phyloP scores from a whole-genome alignment of 441 rosid species.

The Viola pubescens region DNA sequence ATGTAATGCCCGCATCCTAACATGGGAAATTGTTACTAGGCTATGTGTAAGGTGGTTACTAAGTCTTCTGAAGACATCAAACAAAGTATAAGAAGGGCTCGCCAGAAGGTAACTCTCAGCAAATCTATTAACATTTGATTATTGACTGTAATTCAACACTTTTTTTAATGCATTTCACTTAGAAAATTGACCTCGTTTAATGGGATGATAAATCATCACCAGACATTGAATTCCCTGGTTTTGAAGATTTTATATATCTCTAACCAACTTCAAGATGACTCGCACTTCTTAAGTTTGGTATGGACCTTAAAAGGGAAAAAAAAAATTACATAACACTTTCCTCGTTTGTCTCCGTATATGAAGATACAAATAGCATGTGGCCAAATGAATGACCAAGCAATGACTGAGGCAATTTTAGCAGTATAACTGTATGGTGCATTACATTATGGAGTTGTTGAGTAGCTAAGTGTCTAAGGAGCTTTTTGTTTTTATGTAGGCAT shows the following conservation, averaged over 20 bases:
- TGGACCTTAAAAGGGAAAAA: background rate
- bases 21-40: constrained; percentile 32
- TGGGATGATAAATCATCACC: background rate
- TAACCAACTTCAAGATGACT: background rate
- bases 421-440: background rate
- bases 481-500: constrained; percentile 38
- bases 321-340: too few relatives aligned
- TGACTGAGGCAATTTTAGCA: background rate
- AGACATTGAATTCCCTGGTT: background rate
- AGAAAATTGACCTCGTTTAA: background rate
- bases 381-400: background rate
- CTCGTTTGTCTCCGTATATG: too few relatives aligned
- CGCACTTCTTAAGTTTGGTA: background rate
- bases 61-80: constrained; percentile 85
- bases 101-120: constrained; percentile 56
- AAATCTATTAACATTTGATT: background rate
- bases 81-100: constrained; percentile 85
- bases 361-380: too few relatives aligned
- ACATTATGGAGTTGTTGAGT: background rate
- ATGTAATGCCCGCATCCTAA: too few relatives aligned
- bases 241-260: background rate
- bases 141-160: background rate
- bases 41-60: constrained; percentile 76
- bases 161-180: background rate
- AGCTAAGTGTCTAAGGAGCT: background rate